Evolutionary conservation across 345 rosid species (phyloP).

Genomic region (Hevea brasiliensis): DNA sequence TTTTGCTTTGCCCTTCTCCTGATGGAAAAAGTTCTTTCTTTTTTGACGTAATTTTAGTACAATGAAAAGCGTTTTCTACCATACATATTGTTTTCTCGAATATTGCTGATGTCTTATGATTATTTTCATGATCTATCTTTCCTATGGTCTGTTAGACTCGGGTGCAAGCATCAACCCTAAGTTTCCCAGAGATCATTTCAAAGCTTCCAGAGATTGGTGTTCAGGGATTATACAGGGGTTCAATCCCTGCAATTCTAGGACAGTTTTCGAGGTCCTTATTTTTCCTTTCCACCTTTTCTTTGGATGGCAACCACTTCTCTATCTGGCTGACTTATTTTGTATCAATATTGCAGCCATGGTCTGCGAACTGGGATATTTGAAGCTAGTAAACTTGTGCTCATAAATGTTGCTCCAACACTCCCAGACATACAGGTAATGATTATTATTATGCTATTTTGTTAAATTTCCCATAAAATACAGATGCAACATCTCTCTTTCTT

Average conservation of each 20-base stretch:
- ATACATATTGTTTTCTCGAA: not conserved
- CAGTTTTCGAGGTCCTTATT: conserved; percentile 85
- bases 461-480: not conserved
- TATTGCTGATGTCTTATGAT: conserved; percentile 9
- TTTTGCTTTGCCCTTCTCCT: not conserved
- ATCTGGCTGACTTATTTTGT: conserved; percentile 17
- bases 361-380: conserved; percentile 93
- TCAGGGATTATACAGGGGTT: conserved; percentile 84
- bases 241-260: conserved; percentile 94
- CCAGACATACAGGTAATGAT: conserved; percentile 79
- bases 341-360: conserved; percentile 66
- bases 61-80: not conserved
- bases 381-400: conserved; percentile 79
- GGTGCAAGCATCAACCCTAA: conserved; percentile 88
- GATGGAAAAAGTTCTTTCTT: not conserved
- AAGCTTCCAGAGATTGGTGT: conserved; percentile 91
- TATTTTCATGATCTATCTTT: conserved; percentile 5
- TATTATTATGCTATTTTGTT: conserved; percentile 4
- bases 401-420: conserved; percentile 86
- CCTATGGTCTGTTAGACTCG: conserved; percentile 60
- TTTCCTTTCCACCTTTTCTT: conserved; percentile 3
- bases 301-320: conserved; percentile 8
- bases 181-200: conserved; percentile 80
- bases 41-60: not conserved
- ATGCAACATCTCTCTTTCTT: not conserved